Conservation (phyloP, 768 basidiomycete species). For the Russula earlei region DNA sequence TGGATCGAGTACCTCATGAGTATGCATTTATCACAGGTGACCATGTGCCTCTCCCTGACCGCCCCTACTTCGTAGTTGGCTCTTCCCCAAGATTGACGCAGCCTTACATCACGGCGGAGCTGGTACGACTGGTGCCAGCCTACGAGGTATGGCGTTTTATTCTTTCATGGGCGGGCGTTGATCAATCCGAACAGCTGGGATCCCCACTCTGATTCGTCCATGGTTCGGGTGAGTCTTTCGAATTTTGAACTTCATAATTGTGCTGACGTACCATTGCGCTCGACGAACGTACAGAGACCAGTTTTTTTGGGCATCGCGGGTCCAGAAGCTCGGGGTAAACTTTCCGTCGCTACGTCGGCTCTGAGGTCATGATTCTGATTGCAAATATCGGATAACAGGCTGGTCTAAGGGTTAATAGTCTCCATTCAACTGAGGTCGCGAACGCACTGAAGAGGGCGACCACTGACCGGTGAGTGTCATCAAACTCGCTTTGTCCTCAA, state of each 20-base stretch:
- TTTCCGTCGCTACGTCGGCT: not conserved
- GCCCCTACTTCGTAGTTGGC: slow-evolving; percentile 36
- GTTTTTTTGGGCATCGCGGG: slow-evolving; percentile 56
- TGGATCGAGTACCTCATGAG: slow-evolving; percentile 65
- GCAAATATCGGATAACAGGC: slow-evolving; percentile 26
- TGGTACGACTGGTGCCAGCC: slow-evolving; percentile 59
- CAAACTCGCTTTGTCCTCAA: not conserved
- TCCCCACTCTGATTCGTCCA: slow-evolving; percentile 60
- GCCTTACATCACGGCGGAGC: slow-evolving; percentile 63
- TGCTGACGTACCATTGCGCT: not conserved
- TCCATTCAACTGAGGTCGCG: slow-evolving; percentile 39
- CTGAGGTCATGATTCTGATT: not conserved
- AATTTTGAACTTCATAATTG: not conserved
- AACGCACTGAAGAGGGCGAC: slow-evolving; percentile 50
- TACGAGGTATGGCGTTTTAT: slow-evolving; percentile 31
- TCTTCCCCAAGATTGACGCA: slow-evolving; percentile 52
- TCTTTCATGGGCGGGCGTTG: not conserved
- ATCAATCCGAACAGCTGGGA: slow-evolving; percentile 31
- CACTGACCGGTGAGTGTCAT: slow-evolving; percentile 35
- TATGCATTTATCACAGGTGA: slow-evolving; percentile 18
- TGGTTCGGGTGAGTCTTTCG: slow-evolving; percentile 44
- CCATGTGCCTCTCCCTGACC: not conserved
- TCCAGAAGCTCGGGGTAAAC: slow-evolving; percentile 50
- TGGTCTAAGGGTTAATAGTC: slow-evolving; percentile 40
- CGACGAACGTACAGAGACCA: slow-evolving; percentile 33